These are phyloP conservation scores for Podila clonocystis DNA, from an alignment of 192 early-diverging fungal genomes.

Conservation along the genomic window DNA sequence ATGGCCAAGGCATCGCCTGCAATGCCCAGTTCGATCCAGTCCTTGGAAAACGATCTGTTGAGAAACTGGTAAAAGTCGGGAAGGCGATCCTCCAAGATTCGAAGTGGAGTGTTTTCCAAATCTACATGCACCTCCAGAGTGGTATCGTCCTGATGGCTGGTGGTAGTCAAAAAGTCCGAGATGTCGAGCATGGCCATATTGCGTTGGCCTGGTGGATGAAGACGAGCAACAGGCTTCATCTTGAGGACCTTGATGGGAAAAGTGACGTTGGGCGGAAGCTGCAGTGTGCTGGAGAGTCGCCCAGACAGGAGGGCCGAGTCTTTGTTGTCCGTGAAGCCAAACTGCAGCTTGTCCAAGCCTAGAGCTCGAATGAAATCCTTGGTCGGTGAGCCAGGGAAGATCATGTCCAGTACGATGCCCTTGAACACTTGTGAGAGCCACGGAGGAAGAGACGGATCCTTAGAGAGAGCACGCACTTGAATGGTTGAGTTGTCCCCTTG, in stretches of 20 bases:
- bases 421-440: constrained; percentile 40
- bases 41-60: constrained; percentile 28
- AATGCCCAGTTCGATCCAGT: constrained; percentile 37
- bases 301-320: constrained; percentile 24
- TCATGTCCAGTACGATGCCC: constrained; percentile 35
- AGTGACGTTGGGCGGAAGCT: constrained; percentile 45
- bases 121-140: constrained; percentile 29
- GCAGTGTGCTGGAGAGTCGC: constrained; percentile 22
- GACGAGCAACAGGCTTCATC: constrained; percentile 30
- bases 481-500: constrained; percentile 37
- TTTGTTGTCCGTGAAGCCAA: constrained; percentile 24
- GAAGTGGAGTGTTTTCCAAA: constrained; percentile 6
- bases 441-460: constrained; percentile 22
- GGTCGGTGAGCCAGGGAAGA: constrained; percentile 35
- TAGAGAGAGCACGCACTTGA: constrained; percentile 41
- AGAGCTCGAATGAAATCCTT: constrained; percentile 37
- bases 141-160: constrained; percentile 24
- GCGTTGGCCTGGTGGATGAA: constrained; percentile 9
- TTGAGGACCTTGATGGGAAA: constrained; percentile 44
- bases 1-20: constrained; percentile 28
- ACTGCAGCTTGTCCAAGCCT: constrained; percentile 27
- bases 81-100: constrained; percentile 4
- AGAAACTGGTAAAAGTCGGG: constrained; percentile 36
- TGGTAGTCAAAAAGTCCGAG: constrained; percentile 24
- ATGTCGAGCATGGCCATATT: constrained; percentile 27